These are phyloP conservation scores for Tritrichomonas foetus DNA, from an alignment of 208 protist genomes.

Conservation along the genomic window DNA sequence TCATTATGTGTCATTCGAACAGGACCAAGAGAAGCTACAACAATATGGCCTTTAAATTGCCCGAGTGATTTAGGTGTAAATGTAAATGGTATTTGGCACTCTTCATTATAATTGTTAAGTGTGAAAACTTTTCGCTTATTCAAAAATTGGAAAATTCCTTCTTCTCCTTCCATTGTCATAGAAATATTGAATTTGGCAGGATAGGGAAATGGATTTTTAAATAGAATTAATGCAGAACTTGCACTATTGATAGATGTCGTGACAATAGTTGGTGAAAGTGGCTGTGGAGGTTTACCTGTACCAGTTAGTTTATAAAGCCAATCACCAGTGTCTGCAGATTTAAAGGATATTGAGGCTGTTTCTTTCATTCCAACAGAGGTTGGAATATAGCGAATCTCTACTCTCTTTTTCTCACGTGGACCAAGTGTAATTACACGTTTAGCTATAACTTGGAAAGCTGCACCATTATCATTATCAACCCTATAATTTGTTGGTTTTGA, in stretches of 20 bases:
- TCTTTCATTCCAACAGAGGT: not conserved
- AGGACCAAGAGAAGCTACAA: not conserved
- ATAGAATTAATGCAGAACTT: not conserved
- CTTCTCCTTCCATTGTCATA: not conserved
- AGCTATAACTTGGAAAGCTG: not conserved
- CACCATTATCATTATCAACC: not conserved
- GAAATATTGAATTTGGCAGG: not conserved
- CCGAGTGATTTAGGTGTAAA: not conserved
- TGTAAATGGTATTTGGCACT: conserved; percentile 18
- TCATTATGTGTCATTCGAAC: not conserved
- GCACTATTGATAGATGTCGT: not conserved
- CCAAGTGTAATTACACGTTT: not conserved
- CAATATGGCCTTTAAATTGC: not conserved
- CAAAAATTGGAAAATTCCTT: not conserved
- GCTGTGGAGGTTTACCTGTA: conserved; percentile 13
- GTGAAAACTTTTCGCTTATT: not conserved
- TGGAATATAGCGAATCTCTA: not conserved
- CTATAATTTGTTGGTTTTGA: not conserved
- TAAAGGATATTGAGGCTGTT: not conserved
- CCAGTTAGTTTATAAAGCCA: not conserved
- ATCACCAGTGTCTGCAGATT: not conserved
- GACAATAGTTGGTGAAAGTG: not conserved
- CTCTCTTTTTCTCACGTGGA: not conserved
- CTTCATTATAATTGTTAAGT: not conserved
- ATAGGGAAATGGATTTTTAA: not conserved